A percentile compares a stretch with the other conserved stretches of the same genome.
These are phyloP conservation scores for Plasmodium sp. DNA, from an alignment of 169 alveolate species.

Conservation along the genomic window DNA sequence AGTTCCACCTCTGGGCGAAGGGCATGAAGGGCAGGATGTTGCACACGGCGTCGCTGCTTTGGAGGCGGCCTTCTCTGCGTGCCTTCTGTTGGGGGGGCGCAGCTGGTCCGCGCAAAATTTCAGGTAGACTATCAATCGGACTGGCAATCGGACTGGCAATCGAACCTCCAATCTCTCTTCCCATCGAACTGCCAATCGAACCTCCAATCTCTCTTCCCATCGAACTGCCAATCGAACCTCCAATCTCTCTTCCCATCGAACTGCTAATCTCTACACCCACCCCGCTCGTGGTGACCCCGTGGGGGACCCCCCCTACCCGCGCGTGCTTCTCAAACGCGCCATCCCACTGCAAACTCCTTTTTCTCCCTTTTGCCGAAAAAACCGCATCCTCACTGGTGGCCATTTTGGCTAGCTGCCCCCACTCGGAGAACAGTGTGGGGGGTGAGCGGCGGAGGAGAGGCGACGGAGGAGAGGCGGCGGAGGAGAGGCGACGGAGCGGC, in stretches of 20 bases:
- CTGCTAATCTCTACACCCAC: background rate
- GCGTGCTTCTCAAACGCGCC: background rate
- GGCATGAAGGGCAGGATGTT: slow-evolving; percentile 38
- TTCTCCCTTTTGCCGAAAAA: background rate
- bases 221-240: background rate
- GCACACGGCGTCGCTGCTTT: slow-evolving; percentile 39
- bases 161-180: too few species aligned
- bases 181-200: too few species aligned
- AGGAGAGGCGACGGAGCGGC: too few species aligned
- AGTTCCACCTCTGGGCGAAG: slow-evolving; percentile 46
- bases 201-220: too few species aligned
- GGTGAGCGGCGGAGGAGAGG: too few species aligned
- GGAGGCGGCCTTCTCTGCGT: background rate
- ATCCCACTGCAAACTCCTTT: background rate
- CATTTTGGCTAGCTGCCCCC: background rate
- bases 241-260: background rate
- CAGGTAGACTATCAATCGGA: background rate
- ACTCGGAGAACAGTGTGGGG: too few species aligned
- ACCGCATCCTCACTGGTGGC: background rate
- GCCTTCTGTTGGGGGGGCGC: background rate
- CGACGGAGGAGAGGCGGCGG: too few species aligned
- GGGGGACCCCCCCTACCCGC: background rate
- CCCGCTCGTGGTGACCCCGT: background rate
- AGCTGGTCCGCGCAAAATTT: background rate
- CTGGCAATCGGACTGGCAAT: too few species aligned